Evolutionary conservation across 495 filamentous ascomycete species (phyloP).

Genomic region (Hypoxylon crocopeplum): DNA sequence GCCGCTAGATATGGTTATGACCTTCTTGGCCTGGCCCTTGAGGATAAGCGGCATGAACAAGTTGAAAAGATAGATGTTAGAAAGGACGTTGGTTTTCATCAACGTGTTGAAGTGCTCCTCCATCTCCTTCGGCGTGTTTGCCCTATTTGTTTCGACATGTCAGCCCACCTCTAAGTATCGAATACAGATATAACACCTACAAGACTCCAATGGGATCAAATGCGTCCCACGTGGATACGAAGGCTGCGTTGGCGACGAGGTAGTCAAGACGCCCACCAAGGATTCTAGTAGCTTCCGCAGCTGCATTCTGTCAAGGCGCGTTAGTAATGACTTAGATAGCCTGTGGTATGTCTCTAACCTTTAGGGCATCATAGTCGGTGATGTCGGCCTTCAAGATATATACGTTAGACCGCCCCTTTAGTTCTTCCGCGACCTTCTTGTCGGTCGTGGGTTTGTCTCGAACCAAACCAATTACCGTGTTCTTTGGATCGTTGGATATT

Average conservation of each 20-base stretch:
- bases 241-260: constrained; percentile 61
- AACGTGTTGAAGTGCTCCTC: constrained; percentile 33
- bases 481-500: constrained; percentile 33
- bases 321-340: not conserved
- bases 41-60: constrained; percentile 59
- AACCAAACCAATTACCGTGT: constrained; percentile 45
- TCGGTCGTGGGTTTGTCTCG: constrained; percentile 44
- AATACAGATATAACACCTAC: constrained; percentile 25
- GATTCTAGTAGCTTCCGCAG: constrained; percentile 37
- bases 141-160: constrained; percentile 30
- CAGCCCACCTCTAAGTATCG: not conserved
- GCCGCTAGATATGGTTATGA: constrained; percentile 59
- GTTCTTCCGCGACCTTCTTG: constrained; percentile 34
- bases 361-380: constrained; percentile 43
- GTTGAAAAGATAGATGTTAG: constrained; percentile 59
- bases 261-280: constrained; percentile 56
- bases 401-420: constrained; percentile 43
- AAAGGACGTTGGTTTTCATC: constrained; percentile 57
- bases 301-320: constrained; percentile 37
- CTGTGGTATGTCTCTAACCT: constrained; percentile 29
- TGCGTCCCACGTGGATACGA: constrained; percentile 33
- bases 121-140: constrained; percentile 38
- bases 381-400: constrained; percentile 54
- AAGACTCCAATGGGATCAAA: constrained; percentile 29
- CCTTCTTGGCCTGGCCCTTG: constrained; percentile 59